A percentile compares a stretch with the other conserved stretches of the same genome.
Evolutionary conservation across 2,329 filamentous ascomycete species (phyloP).

Genomic region (Hawksworthiomyces lignivorus): DNA sequence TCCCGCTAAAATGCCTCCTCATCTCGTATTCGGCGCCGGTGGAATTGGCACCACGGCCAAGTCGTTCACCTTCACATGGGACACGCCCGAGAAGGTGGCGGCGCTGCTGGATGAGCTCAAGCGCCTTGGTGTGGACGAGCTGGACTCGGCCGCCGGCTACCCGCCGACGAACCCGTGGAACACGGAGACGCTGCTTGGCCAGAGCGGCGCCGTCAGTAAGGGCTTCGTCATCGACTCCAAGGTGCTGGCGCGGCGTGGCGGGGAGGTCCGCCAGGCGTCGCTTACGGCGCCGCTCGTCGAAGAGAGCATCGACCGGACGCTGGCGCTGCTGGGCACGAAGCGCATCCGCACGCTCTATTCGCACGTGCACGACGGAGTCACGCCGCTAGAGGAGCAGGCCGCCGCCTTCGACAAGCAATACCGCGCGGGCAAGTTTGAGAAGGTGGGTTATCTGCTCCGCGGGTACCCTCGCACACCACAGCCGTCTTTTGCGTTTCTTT

Average conservation of each 20-base stretch:
- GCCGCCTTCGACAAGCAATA: conserved; percentile 24
- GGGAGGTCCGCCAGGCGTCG: too few species aligned
- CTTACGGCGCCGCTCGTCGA: conserved; percentile 5
- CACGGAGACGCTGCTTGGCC: conserved; percentile 15
- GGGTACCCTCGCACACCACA: too few species aligned
- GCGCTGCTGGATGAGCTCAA: conserved; percentile 13
- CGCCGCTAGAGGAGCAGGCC: conserved; percentile 21
- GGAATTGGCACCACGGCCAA: conserved; percentile 15
- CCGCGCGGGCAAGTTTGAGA: conserved; percentile 23
- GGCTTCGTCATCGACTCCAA: conserved; percentile 17
- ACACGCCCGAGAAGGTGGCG: conserved; percentile 16
- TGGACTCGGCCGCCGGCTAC: conserved; percentile 18
- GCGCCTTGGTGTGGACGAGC: conserved; percentile 13
- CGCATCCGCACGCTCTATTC: conserved; percentile 16
- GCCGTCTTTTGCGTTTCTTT: not conserved
- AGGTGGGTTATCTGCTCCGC: too few species aligned
- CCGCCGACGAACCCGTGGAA: conserved; percentile 16
- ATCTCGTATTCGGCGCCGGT: conserved; percentile 17
- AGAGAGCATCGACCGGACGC: conserved; percentile 8
- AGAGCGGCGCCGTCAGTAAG: conserved; percentile 10
- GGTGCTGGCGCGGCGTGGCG: not conserved
- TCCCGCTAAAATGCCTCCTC: conserved; percentile 7
- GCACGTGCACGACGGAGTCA: conserved; percentile 21
- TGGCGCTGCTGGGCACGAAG: conserved; percentile 6
- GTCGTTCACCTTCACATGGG: conserved; percentile 15